These are phyloP conservation scores for Umbilicus rupestris DNA, from an alignment of 164 flowering plant genomes.

Conservation along the genomic window DNA sequence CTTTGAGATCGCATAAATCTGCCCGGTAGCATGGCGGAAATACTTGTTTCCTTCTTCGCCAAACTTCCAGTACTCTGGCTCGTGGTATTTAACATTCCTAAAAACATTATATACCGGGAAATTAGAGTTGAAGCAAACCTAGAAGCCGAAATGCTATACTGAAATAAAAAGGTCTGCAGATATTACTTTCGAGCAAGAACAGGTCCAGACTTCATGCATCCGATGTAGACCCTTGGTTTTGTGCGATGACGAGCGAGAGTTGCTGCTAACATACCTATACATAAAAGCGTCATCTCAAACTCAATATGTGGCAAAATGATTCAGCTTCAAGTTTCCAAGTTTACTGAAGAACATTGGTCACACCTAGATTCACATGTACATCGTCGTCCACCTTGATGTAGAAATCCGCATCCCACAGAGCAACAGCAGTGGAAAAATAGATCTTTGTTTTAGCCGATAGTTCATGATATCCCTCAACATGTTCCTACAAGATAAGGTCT, in stretches of 20 bases:
- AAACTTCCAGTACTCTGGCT: slow-evolving; percentile 87
- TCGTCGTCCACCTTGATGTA: slow-evolving; percentile 96
- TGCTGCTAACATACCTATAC: slow-evolving; percentile 68
- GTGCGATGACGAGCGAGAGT: slow-evolving; percentile 77
- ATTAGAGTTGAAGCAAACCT: background rate
- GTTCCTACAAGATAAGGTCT: slow-evolving; percentile 43
- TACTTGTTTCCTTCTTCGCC: slow-evolving; percentile 88
- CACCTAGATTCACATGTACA: slow-evolving; percentile 95
- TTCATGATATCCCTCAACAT: slow-evolving; percentile 93
- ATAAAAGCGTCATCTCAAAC: background rate
- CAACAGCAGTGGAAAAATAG: slow-evolving; percentile 81
- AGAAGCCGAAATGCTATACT: slow-evolving; percentile 1
- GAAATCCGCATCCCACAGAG: slow-evolving; percentile 93
- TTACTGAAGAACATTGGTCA: background rate
- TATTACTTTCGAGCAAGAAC: slow-evolving; percentile 75
- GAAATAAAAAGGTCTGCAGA: slow-evolving; percentile 11
- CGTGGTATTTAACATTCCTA: slow-evolving; percentile 80
- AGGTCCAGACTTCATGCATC: slow-evolving; percentile 98
- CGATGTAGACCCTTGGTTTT: slow-evolving; percentile 81
- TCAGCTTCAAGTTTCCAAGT: background rate
- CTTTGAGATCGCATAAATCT: slow-evolving; percentile 78
- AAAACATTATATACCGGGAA: background rate
- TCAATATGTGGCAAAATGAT: background rate
- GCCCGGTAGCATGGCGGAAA: slow-evolving; percentile 89
- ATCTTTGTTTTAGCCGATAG: slow-evolving; percentile 87